phyloP scores from a whole-genome alignment of 108 stramenopile species.

The Bacterosira constricta region DNA sequence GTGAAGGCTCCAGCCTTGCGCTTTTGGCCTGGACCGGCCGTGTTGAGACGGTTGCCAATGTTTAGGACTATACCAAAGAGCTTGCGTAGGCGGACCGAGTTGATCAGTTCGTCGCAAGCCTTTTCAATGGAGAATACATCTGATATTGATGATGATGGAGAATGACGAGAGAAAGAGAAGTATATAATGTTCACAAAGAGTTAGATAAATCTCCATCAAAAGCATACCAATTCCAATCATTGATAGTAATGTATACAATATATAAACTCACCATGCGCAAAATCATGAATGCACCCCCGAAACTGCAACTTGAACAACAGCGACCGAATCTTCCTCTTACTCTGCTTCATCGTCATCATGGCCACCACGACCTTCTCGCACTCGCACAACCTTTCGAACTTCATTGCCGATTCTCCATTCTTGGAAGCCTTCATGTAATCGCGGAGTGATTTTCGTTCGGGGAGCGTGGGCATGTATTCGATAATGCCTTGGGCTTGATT shows the following conservation, averaged over 20 bases:
- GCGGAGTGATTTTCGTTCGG: slow-evolving; percentile 74
- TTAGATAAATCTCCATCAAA: background rate
- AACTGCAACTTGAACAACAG: slow-evolving; percentile 90
- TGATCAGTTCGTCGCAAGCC: slow-evolving; percentile 85
- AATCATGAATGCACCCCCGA: slow-evolving; percentile 67
- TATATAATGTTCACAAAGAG: background rate
- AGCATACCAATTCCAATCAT: too few species aligned
- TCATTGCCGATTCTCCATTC: slow-evolving; percentile 67
- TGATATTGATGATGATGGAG: background rate
- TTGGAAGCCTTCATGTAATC: slow-evolving; percentile 70
- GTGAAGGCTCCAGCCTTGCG: slow-evolving; percentile 90
- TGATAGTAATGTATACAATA: slow-evolving; percentile 39
- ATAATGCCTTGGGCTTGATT: slow-evolving; percentile 87
- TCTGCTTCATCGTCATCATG: slow-evolving; percentile 91
- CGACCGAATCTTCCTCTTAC: slow-evolving; percentile 80
- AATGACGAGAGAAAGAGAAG: background rate
- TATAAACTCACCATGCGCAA: slow-evolving; percentile 57
- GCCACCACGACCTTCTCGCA: slow-evolving; percentile 92
- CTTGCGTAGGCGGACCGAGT: slow-evolving; percentile 79
- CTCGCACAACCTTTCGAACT: slow-evolving; percentile 82
- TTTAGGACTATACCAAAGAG: slow-evolving; percentile 89
- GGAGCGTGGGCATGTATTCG: slow-evolving; percentile 85
- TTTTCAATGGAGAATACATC: slow-evolving; percentile 62
- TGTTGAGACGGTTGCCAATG: slow-evolving; percentile 92
- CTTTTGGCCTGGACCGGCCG: slow-evolving; percentile 70